phyloP scores from a whole-genome alignment of 768 basidiomycete genomes.

The Sarcodon aspratus region DNA sequence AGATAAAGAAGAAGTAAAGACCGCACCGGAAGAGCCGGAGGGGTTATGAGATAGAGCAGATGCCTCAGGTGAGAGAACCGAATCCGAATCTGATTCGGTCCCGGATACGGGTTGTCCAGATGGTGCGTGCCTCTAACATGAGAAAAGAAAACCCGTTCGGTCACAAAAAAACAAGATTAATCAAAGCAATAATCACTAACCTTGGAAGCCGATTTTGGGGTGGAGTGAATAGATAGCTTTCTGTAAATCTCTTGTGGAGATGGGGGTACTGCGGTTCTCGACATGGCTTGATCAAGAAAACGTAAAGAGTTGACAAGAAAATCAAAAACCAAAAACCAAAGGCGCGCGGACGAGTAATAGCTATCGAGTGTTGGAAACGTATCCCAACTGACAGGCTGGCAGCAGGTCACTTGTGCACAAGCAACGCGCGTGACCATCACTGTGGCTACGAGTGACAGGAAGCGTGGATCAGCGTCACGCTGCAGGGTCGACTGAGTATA shows the following conservation, averaged over 20 bases:
- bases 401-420: too few species aligned
- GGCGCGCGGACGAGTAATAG: too few species aligned
- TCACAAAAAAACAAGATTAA: background rate
- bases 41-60: constrained; percentile 26
- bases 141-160: background rate
- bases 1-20: constrained; percentile 19
- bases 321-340: too few species aligned
- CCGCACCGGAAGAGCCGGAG: constrained; percentile 9
- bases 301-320: too few species aligned
- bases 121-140: background rate
- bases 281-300: constrained; percentile 5
- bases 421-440: too few species aligned
- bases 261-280: constrained; percentile 43
- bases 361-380: too few species aligned
- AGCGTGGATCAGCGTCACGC: too few species aligned
- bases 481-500: too few species aligned
- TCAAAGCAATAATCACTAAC: background rate
- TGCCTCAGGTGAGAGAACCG: constrained; percentile 43
- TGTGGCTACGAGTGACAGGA: too few species aligned
- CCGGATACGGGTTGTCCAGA: constrained; percentile 38
- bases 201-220: constrained; percentile 13
- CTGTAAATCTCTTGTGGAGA: constrained; percentile 80
- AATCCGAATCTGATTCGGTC: constrained; percentile 84
- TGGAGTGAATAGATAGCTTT: constrained; percentile 71
- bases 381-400: too few species aligned